Base-by-base conservation (phyloP, 2,329 filamentous ascomycete species). In the Cytospora chrysosperma region DNA sequence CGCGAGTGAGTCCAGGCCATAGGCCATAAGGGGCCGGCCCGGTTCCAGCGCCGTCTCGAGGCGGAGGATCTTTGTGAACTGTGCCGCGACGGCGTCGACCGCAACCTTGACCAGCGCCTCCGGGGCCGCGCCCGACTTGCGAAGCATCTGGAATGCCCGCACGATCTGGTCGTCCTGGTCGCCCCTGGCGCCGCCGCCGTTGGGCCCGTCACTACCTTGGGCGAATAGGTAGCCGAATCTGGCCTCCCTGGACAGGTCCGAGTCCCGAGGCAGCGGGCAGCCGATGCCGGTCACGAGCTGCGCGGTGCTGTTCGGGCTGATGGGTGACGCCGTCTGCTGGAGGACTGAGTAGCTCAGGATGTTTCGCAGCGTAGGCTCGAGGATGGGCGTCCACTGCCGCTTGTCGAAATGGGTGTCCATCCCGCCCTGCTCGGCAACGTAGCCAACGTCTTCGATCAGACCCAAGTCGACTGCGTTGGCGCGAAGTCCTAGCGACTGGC, bases 391-490 rank as follows among this genome's bases (percentile, higher is more conserved):
- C 67, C 67, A 71, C n/a, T 61, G 32, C 26, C 58, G 52, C 15
- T 63, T 67, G 49, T 69, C 66, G 32, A 72, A 65, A 13, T 58
- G 51, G 9, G 34, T 47, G 34, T 67, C 40, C 24, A 67, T 52
- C 0, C 37, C 62, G 15, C 55, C 62, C 26, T 63, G 56, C 50
- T 40, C 17, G 66, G 47, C 0, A 37, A 43, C 26, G 52, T 56
- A 30, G n/a, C 70, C 70, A 49, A 72, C 66, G 49, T 68, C 69
- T 6, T 61, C 54, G 34, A 79, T 66, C 2, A 68, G 65, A 2
- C 76, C 74, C 30, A 79, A 69, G 65, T 79, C 71, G 17, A 79
- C 70, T 6, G 67, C 64, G 0, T 71, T 70, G 4, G 74, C 77
- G 1, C 75, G 69, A 1, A 75, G 69, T 1, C 74, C 74, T 10